Evolutionary conservation across 495 filamentous ascomycete genomes (phyloP), one percentile per base, ranked within the genome.

Genomic region (Xylaria telfairii): DNA sequence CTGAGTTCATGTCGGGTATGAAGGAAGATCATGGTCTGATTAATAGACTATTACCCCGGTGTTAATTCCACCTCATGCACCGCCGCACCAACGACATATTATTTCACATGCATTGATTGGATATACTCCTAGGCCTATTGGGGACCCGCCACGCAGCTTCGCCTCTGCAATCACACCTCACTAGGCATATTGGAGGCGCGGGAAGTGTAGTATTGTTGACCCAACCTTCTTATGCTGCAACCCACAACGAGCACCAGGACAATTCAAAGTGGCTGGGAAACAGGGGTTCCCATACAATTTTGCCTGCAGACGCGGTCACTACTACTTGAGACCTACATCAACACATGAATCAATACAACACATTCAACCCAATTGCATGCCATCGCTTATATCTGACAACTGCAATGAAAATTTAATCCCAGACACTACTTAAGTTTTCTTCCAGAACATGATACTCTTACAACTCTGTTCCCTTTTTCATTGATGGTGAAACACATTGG

Each of bases 301-400:
- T 53, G 49, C 49, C 49, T 53, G 21, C 49, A 26, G 49, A 53
- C 49, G 49, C 19, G 49, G 49, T 53, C n/a, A 53, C 49, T 17
- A 26, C 49, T 24, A 53, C 49, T 24, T 21, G 21, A 53, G 49
- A 53, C 49, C 21, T 24, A 53, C 44, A 46, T 46, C 10, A 46
- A 46, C 10, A 46, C 12, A 46, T 46, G 12, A 46, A 46, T 46
- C 4, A 46, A 46, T 3, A 46, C 44, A 46, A 46, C 10, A 46
- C 44, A 46, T 46, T 46, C 44, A 46, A 46, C 44, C 44, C 44
- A 46, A 62, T 62, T 62, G 9, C 44, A 46, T 46, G 44, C 10
- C 10, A 46, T 46, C 10, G 44, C 44, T 46, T 46, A 46, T 15
- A 46, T n/a, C 10, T 46, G 8, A 37, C 34, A 37, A n/a, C n/a